Percentiles rank a stretch among this genome's conserved stretches.
These are phyloP conservation scores for Macrophomina phaseolina DNA, from an alignment of 2,329 filamentous ascomycete species.

Conservation along the genomic window DNA sequence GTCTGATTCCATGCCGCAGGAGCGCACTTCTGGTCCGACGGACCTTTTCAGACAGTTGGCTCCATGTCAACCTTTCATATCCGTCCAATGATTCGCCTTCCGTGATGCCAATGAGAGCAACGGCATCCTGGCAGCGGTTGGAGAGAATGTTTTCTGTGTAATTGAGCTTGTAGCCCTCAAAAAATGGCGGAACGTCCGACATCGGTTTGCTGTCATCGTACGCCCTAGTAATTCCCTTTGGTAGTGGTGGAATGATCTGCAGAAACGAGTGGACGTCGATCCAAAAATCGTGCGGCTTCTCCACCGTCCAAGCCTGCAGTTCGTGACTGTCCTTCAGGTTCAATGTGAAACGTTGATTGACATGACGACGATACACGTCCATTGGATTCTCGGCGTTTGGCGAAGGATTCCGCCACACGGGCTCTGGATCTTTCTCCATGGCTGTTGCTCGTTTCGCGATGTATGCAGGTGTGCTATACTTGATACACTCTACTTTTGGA, in stretches of 20 bases:
- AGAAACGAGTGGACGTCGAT: conserved; percentile 49
- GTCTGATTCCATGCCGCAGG: conserved; percentile 43
- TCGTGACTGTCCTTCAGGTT: conserved; percentile 40
- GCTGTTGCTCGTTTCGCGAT: background rate
- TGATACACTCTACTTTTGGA: background rate
- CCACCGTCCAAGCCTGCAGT: conserved; percentile 49
- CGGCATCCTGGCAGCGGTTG: conserved; percentile 41
- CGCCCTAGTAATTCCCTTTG: conserved; percentile 40
- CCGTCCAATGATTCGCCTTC: conserved; percentile 46
- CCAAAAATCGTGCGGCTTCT: conserved; percentile 51
- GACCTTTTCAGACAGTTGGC: conserved; percentile 46
- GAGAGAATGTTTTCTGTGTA: conserved; percentile 51
- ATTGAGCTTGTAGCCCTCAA: conserved; percentile 45
- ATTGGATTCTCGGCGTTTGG: conserved; percentile 34
- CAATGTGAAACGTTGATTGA: conserved; percentile 36
- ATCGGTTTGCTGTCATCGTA: conserved; percentile 47
- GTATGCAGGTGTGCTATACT: background rate
- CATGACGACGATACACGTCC: conserved; percentile 38
- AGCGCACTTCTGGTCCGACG: conserved; percentile 46
- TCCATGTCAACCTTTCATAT: conserved; percentile 48
- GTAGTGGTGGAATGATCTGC: conserved; percentile 42
- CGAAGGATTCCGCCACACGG: conserved; percentile 34
- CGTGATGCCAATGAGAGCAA: conserved; percentile 47
- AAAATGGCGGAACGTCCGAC: conserved; percentile 37
- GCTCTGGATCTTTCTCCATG: background rate